Percentiles rank a stretch among this genome's conserved stretches.
phyloP scores from a whole-genome alignment of 1,284 basidiomycete species.

The Irpex sp. region DNA sequence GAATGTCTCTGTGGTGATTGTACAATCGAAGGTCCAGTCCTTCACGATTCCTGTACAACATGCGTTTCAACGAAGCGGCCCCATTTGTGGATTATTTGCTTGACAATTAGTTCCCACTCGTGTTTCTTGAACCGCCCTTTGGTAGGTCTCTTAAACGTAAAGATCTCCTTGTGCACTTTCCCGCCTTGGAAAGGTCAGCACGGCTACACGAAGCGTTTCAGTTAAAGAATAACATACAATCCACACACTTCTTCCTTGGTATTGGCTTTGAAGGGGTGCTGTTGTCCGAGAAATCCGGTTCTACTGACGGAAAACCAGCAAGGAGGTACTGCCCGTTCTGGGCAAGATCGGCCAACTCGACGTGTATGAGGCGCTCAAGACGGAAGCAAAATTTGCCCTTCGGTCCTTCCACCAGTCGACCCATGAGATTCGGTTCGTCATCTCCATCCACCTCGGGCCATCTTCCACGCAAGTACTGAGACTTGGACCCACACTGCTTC shows the following conservation, averaged over 20 bases:
- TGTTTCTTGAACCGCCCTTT: slow-evolving; percentile 50
- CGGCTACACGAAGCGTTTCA: not conserved
- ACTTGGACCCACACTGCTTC: slow-evolving; percentile 57
- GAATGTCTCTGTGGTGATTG: not conserved
- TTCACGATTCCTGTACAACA: slow-evolving; percentile 16
- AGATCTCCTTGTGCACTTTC: slow-evolving; percentile 68
- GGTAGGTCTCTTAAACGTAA: slow-evolving; percentile 55
- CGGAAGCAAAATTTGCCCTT: slow-evolving; percentile 44
- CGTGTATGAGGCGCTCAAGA: slow-evolving; percentile 67
- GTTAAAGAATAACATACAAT: slow-evolving; percentile 31
- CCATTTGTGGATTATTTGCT: slow-evolving; percentile 74
- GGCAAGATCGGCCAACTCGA: slow-evolving; percentile 69
- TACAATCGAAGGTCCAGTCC: not conserved
- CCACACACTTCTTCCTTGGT: slow-evolving; percentile 28
- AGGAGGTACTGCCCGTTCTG: slow-evolving; percentile 57
- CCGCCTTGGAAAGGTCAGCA: slow-evolving; percentile 39
- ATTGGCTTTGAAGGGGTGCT: slow-evolving; percentile 18
- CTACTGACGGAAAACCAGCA: slow-evolving; percentile 38
- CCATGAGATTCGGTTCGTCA: slow-evolving; percentile 35
- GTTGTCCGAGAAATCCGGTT: slow-evolving; percentile 13
- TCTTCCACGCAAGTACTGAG: slow-evolving; percentile 46
- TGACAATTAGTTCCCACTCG: slow-evolving; percentile 73
- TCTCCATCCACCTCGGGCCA: slow-evolving; percentile 42
- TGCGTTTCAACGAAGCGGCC: slow-evolving; percentile 48
- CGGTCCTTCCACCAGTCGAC: slow-evolving; percentile 47